A percentile compares a stretch with the other conserved stretches of the same genome.
phyloP scores from a whole-genome alignment of 2,329 filamentous ascomycete genomes.

The Epichloe brachyelytri region DNA sequence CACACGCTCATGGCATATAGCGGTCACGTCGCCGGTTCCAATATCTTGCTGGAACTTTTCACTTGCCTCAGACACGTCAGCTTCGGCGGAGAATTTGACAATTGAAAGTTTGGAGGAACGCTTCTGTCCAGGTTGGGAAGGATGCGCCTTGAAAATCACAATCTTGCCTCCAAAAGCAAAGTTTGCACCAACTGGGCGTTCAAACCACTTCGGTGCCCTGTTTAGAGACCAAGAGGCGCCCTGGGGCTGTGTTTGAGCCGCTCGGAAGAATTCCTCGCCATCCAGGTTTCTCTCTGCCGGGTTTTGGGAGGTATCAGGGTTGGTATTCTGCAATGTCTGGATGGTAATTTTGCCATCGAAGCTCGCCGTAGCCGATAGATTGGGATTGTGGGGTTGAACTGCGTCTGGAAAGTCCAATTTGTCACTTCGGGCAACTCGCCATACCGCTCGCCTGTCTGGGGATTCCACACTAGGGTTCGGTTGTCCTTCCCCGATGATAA shows the following conservation, averaged over 20 bases:
- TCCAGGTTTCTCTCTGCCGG: slow-evolving; percentile 59
- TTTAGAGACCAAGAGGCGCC: slow-evolving; percentile 75
- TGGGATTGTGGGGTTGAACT: slow-evolving; percentile 87
- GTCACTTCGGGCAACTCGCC: slow-evolving; percentile 95
- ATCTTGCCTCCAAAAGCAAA: slow-evolving; percentile 96
- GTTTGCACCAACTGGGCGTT: slow-evolving; percentile 70
- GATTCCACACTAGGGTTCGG: slow-evolving; percentile 90
- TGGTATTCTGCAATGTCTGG: slow-evolving; percentile 90
- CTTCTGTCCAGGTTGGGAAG: slow-evolving; percentile 48
- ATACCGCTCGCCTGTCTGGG: slow-evolving; percentile 72
- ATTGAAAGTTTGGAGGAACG: slow-evolving; percentile 68
- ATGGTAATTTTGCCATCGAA: slow-evolving; percentile 95
- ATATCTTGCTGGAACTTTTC: slow-evolving; percentile 79
- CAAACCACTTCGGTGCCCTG: slow-evolving; percentile 82
- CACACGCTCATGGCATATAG: slow-evolving; percentile 71
- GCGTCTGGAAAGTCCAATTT: slow-evolving; percentile 97
- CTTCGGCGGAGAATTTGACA: slow-evolving; percentile 79
- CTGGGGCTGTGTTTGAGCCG: slow-evolving; percentile 83
- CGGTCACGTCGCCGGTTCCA: slow-evolving; percentile 60
- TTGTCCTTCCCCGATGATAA: slow-evolving; percentile 96
- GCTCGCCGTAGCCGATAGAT: slow-evolving; percentile 83
- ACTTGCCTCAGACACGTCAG: slow-evolving; percentile 68
- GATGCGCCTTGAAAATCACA: slow-evolving; percentile 54
- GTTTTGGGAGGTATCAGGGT: slow-evolving; percentile 56
- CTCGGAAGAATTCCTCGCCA: slow-evolving; percentile 92